Base-by-base conservation (phyloP, 805 yeast species). In the Soucietia sequanensis region DNA sequence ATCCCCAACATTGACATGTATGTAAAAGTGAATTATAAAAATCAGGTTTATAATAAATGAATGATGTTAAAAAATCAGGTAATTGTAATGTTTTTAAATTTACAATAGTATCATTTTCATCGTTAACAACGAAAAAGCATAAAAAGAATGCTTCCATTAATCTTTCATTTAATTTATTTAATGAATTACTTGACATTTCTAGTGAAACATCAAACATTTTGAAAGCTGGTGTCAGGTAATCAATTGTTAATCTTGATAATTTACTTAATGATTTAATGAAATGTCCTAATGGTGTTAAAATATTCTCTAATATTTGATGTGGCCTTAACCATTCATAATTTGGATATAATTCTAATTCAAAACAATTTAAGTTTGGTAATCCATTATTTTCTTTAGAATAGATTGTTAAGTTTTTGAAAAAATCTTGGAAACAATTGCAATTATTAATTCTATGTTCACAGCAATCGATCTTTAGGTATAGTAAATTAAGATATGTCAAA, bases 1-100 rank as follows among this genome's bases (percentile, higher is more conserved):
- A 63, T 6, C 70, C 70, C 49, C 52, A 42, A 35, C 70, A 63
- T 35, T 42, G 45, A 38, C 70, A 63, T 10, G 68, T 60, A 43
- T 63, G 68, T 20, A 63, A 41, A 15, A 62, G 48, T 7, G 60
- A 52, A 39, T 56, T 55, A 41, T 49, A 56, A 34, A 63, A 63
- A 35, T 55, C 58, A 9, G 67, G 65, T 34, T 61, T 58, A 36
- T 63, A 63, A 44, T 60, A 63, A 15, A 62, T 46, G 43, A 62
- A 62, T 6, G 65, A 56, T 5, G 65, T 60, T 24, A 62, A 46
- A 31, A 62, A 62, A 39, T 63, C 68, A 4, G 63, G 62, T 12
- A 62, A 33, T 35, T 55, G 61, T 28, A 62, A 41, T 4, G 58
- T 47, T 27, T 35, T 47, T 16, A 62, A 39, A 22, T 43, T 52